Evolutionary conservation across 2,329 filamentous ascomycete genomes (phyloP).

Genomic region (Seiridium unicorne): DNA sequence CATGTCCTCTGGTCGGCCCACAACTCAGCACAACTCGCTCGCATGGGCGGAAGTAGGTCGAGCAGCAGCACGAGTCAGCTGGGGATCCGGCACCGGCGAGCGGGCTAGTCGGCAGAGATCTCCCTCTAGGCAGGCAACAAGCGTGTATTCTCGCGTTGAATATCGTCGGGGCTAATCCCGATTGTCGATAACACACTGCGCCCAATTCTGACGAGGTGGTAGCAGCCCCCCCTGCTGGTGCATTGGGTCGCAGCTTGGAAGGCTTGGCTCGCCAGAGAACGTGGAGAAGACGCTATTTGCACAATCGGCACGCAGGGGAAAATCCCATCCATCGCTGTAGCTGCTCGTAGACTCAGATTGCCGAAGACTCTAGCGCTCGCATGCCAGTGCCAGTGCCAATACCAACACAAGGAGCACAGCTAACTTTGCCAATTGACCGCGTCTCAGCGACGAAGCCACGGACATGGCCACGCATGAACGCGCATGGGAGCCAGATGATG

Average conservation of each 20-base stretch:
- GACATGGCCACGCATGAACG: too few relatives aligned
- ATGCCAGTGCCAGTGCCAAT: not conserved
- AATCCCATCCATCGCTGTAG: conserved; percentile 1
- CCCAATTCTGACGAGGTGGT: conserved; percentile 1
- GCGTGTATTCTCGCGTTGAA: conserved; percentile 4
- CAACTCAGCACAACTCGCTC: not conserved
- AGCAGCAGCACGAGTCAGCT: conserved; percentile 11
- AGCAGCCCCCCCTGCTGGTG: not conserved
- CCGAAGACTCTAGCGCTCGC: conserved; percentile 10
- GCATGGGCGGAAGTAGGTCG: not conserved
- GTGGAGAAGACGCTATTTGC: conserved; percentile 5
- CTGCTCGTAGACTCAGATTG: conserved; percentile 3
- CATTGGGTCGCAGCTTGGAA: not conserved
- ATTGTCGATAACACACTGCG: conserved; percentile 1
- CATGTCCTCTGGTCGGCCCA: not conserved
- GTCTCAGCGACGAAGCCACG: too few relatives aligned
- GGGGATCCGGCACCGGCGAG: conserved; percentile 12
- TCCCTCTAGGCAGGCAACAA: conserved; percentile 9
- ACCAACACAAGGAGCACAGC: too few relatives aligned
- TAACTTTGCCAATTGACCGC: too few relatives aligned
- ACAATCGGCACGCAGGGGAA: conserved; percentile 7
- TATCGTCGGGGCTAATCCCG: conserved; percentile 9
- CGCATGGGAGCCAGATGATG: too few relatives aligned
- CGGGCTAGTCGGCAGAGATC: conserved; percentile 11
- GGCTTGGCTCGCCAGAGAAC: conserved; percentile 5